Conservation (phyloP, 2,329 filamentous ascomycete species). For the Podosphaera fusca region DNA sequence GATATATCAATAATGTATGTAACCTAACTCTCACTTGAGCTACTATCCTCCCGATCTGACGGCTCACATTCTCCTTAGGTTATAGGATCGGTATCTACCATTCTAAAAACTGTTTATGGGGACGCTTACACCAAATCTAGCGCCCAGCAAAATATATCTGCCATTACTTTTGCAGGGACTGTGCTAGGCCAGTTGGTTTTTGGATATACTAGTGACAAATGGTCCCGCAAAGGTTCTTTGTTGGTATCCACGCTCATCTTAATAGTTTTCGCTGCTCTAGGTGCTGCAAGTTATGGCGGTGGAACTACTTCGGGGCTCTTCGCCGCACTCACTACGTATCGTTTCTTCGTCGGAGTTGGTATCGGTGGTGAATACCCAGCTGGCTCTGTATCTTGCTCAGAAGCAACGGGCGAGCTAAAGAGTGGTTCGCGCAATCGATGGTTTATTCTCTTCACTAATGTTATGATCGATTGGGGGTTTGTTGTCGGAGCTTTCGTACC, state of each 20-base stretch:
- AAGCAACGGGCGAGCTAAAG: constrained; percentile 65
- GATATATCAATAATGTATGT: constrained; percentile 66
- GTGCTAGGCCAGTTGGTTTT: constrained; percentile 65
- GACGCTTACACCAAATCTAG: constrained; percentile 42
- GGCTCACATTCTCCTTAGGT: constrained; percentile 25
- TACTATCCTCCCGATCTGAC: background rate
- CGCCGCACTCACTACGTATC: constrained; percentile 56
- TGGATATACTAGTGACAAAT: constrained; percentile 62
- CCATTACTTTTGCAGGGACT: constrained; percentile 71
- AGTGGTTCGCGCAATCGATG: constrained; percentile 62
- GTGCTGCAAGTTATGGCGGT: constrained; percentile 53
- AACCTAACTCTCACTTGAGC: background rate
- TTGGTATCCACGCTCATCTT: constrained; percentile 64
- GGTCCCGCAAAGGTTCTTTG: constrained; percentile 63
- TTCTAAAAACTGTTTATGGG: constrained; percentile 46
- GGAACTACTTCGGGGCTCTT: constrained; percentile 50
- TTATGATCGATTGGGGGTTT: constrained; percentile 69
- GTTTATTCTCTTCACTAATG: constrained; percentile 81
- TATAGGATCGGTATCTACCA: constrained; percentile 69
- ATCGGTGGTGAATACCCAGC: constrained; percentile 68
- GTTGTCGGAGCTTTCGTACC: constrained; percentile 52
- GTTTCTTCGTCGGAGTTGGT: constrained; percentile 62
- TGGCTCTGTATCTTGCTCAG: constrained; percentile 63
- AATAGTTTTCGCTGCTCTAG: constrained; percentile 62
- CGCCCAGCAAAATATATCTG: constrained; percentile 51